phyloP scores from a whole-genome alignment of 2,329 filamentous ascomycete species.

The Aspergillus tanneri region DNA sequence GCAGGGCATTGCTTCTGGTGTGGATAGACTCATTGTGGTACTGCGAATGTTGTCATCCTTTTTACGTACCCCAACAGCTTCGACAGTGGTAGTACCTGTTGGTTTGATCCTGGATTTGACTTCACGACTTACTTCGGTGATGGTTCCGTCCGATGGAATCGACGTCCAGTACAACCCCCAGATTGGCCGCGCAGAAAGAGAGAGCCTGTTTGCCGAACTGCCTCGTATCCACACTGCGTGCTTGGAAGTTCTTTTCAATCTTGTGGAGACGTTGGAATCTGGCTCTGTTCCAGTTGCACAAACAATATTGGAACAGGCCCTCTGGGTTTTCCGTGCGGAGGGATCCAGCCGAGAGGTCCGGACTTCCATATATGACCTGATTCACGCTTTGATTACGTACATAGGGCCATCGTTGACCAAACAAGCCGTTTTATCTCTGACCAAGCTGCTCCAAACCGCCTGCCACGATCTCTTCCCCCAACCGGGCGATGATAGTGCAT shows the following conservation, averaged over 20 bases:
- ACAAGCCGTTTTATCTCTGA: conserved; percentile 62
- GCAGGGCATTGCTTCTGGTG: conserved; percentile 72
- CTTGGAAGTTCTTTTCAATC: conserved; percentile 59
- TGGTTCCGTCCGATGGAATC: conserved; percentile 50
- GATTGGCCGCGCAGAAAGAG: conserved; percentile 75
- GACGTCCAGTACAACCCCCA: conserved; percentile 66
- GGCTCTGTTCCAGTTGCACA: conserved; percentile 61
- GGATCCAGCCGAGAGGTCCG: conserved; percentile 56
- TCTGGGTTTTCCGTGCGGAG: conserved; percentile 66
- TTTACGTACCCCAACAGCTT: conserved; percentile 63
- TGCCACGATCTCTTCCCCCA: conserved; percentile 70
- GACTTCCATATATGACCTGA: conserved; percentile 58
- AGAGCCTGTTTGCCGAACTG: conserved; percentile 71
- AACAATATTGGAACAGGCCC: conserved; percentile 67
- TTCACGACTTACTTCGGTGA: conserved; percentile 67
- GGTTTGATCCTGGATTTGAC: conserved; percentile 67
- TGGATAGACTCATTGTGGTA: conserved; percentile 66
- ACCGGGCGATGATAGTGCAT: conserved; percentile 38
- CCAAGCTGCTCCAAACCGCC: conserved; percentile 62
- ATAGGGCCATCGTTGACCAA: conserved; percentile 68
- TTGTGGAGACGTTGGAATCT: conserved; percentile 59
- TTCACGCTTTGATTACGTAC: conserved; percentile 58
- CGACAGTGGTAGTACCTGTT: conserved; percentile 65
- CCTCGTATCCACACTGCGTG: conserved; percentile 72
- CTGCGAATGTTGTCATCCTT: conserved; percentile 65